Base-by-base conservation (phyloP, 1,284 basidiomycete genomes). In the Trametes pubescens region DNA sequence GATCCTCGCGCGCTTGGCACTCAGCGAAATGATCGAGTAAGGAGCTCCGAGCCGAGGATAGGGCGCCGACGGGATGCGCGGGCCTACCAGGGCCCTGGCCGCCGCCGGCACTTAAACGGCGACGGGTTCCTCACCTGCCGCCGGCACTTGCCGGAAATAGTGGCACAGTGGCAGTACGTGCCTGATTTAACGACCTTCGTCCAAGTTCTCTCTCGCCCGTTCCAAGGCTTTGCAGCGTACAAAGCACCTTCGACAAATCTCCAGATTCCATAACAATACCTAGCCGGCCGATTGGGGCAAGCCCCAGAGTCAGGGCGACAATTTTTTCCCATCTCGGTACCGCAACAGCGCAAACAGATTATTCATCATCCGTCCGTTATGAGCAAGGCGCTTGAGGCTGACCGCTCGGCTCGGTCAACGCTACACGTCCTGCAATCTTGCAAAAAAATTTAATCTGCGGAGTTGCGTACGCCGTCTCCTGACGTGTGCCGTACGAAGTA, bases 101-200 rank as follows among this genome's bases (percentile, higher is more conserved):
- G 44, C 59, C 59, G 59, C 44, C 59, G 59, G 59, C 51, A 48
- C 35, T 44, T 35, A 18, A 22, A 18, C n/a, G 38, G 56, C 13
- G 13, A 24, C 14, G 40, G 35, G 10, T n/a, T 26, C 10, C 44
- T 44, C 40, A 13, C 29, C 14, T 60, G 44, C 59, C 59, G 59
- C 59, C 59, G 59, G 59, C 59, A 40, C 24, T 34, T 16, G 10
- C 59, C 51, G 59, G 18, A 26, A 11, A 2, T 32, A 1, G 35
- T n/a, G 16, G 43, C 8, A 14, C 16, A 22, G 58, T 59, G 58
- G 59, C 59, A 49, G 51, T 54, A 60, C 44, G 59, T 60, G 59
- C 59, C 59, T 60, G 59, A 49, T 35, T 22, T 47, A 21, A 24
- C 16, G 40, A 18, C 40, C 18, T n/a, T 47, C 35, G 24, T 29